Base-by-base conservation (phyloP, 805 yeast genomes). In the Geotrichum ghanense region DNA sequence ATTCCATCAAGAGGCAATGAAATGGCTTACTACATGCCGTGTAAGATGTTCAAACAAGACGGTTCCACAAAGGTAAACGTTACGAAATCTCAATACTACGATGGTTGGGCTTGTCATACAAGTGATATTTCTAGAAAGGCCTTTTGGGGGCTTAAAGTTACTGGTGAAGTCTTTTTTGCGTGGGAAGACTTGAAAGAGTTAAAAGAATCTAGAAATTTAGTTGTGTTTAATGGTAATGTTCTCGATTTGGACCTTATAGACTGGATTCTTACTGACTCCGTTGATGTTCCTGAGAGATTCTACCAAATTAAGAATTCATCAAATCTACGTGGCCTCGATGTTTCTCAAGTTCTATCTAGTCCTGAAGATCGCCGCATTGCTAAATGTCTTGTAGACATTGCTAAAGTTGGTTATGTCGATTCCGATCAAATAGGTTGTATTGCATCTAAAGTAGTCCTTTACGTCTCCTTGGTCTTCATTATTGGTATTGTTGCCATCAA, bases 11-110 rank as follows among this genome's bases (percentile, higher is more conserved):
- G 75, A 47, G 71, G 67, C 37, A 74, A 75, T 21, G 71, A 75
- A 24, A 62, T 90, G 54, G 97, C 95, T 16, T 89, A 96, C 95
- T 92, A 92, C 66, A 87, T 89, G 81, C 97, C 98, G 2, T 92
- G 98, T 69, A 79, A 81, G 55, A 51, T 83, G 25, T 68, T 76
- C 45, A 64, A 68, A 39, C 82, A 77, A 54, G 85, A 86, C 60
- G 95, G 95, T 3, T 72, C 92, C 1, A 63, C 83, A 1, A 48
- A 64, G 23, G 83, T 85, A 35, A 83, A 84, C 60, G 73, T 73
- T 51, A 75, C 88, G 1, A n/a, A n/a, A n/a, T 55, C 53, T 17
- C 72, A 71, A 19, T 78, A 79, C 59, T 89, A 88, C 61, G 66
- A 71, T 42, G 97, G 97, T 6, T 88, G 85, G 77, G 94, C 90